Percentiles rank a stretch among this genome's conserved stretches.
phyloP scores from a whole-genome alignment of 768 basidiomycete species.

The Piloderma croceum region DNA sequence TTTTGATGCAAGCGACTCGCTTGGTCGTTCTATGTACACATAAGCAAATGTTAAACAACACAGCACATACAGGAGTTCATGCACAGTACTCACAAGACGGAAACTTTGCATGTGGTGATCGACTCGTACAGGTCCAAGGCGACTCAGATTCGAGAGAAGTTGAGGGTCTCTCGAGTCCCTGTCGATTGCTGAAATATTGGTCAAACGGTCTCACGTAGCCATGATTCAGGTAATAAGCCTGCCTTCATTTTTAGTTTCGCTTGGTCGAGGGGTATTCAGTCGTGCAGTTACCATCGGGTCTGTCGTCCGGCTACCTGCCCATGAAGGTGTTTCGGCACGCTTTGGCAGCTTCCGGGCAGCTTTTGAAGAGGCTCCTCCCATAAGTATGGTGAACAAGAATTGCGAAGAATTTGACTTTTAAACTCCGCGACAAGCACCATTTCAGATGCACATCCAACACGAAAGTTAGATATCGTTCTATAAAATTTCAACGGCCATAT shows the following conservation, averaged over 20 bases:
- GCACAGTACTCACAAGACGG: conserved; percentile 36
- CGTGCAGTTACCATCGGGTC: conserved; percentile 4
- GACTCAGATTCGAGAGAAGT: conserved; percentile 57
- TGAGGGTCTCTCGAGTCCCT: conserved; percentile 68
- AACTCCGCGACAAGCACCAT: no score
- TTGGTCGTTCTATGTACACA: conserved; percentile 17
- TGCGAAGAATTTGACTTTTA: no score
- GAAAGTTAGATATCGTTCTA: no score
- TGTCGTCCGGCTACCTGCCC: conserved; percentile 38
- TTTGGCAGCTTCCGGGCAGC: conserved; percentile 51
- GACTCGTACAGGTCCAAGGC: conserved; percentile 64
- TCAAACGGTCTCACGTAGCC: conserved; percentile 10
- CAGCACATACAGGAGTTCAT: conserved; percentile 1
- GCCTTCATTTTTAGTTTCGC: conserved; percentile 51
- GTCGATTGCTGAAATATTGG: conserved; percentile 44
- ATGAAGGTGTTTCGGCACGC: conserved; percentile 36
- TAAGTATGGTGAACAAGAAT: conserved; percentile 24
- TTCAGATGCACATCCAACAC: no score
- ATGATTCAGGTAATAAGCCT: conserved; percentile 3
- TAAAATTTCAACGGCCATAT: not conserved
- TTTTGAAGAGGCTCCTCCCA: conserved; percentile 65
- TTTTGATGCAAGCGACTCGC: conserved; percentile 44
- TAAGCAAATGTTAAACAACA: conserved; percentile 3
- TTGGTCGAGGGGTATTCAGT: conserved; percentile 31
- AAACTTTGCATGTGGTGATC: conserved; percentile 55